These are phyloP conservation scores for Tetragonia tetragonoides DNA, from an alignment of 148 eudicot genomes.

Conservation along the genomic window DNA sequence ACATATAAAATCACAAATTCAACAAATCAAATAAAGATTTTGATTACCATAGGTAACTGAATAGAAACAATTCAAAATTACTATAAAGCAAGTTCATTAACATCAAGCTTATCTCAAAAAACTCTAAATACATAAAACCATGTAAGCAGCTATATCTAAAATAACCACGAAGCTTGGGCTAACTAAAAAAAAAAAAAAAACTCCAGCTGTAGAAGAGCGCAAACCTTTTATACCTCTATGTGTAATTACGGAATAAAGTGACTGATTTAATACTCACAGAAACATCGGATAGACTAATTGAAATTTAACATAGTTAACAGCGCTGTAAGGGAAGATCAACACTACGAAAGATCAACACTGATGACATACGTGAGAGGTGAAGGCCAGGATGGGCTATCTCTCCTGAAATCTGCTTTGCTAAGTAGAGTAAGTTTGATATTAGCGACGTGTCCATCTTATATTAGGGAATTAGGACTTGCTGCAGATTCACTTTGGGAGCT, in stretches of 20 bases:
- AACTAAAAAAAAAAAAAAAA: background rate
- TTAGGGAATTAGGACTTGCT: too few relatives aligned
- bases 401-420: too few relatives aligned
- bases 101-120: background rate
- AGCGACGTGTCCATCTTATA: too few relatives aligned
- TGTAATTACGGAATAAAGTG: background rate
- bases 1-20: background rate
- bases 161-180: background rate
- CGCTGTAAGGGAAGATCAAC: too few relatives aligned
- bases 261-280: background rate
- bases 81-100: background rate
- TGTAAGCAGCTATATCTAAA: background rate
- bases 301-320: too few relatives aligned
- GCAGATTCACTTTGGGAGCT: too few relatives aligned
- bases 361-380: too few relatives aligned
- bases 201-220: background rate
- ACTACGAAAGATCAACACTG: too few relatives aligned
- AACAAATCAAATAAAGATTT: background rate
- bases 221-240: background rate
- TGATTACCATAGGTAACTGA: background rate
- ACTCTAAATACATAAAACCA: background rate
- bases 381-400: too few relatives aligned
- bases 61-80: background rate
- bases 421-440: too few relatives aligned
- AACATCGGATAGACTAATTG: background rate